A percentile compares a stretch with the other conserved stretches of the same genome.
Evolutionary conservation across 192 early-diverging fungal genomes (phyloP).

Genomic region (Spinellus fusiger): DNA sequence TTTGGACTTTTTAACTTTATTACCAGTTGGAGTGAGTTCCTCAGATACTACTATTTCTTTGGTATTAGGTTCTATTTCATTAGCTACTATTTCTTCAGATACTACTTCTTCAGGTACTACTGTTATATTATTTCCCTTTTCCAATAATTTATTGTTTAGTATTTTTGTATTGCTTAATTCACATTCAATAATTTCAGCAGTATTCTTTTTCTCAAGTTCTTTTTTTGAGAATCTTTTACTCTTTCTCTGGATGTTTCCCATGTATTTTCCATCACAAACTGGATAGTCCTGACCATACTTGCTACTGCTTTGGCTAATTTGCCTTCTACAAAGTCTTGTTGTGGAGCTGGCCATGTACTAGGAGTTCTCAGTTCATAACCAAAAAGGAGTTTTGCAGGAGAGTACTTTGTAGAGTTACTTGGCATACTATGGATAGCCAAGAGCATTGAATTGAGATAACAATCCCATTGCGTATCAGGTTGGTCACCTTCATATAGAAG

Average conservation of each 20-base stretch:
- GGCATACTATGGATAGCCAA: conserved; percentile 6
- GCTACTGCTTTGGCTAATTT: neutral
- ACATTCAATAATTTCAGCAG: no score
- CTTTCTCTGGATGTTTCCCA: neutral
- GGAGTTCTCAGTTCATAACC: conserved; percentile 8
- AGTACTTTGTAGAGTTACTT: neutral
- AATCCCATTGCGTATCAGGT: neutral
- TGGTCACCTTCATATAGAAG: neutral
- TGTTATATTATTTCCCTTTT: no score
- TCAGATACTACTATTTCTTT: no score
- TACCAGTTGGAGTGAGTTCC: no score
- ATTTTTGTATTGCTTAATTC: no score
- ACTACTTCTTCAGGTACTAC: no score
- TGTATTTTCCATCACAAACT: neutral
- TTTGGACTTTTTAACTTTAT: no score
- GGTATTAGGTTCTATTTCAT: no score
- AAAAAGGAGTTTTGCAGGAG: neutral
- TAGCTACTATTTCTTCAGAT: no score
- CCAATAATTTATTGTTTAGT: no score
- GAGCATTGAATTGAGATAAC: conserved; percentile 1
- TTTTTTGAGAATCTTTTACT: neutral
- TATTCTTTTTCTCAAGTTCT: no score
- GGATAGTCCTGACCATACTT: neutral
- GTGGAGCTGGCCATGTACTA: conserved; percentile 7
- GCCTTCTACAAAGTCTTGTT: conserved; percentile 1